Conservation (phyloP, 2,329 filamentous ascomycete species). For the Bipolaris sorokiniana region DNA sequence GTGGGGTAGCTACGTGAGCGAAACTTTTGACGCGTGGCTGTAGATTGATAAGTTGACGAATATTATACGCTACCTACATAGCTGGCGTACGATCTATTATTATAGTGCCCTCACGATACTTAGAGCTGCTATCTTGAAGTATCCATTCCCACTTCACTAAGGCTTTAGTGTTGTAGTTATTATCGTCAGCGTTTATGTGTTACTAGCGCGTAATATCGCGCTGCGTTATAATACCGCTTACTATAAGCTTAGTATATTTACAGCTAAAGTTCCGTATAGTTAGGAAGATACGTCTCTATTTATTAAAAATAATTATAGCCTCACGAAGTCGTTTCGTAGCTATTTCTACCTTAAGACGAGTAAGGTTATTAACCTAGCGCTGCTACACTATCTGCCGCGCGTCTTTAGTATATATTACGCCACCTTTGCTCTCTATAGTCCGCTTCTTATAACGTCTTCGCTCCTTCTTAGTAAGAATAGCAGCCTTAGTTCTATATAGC, state of each 20-base stretch:
- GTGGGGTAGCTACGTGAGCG: no score
- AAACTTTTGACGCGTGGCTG: no score
- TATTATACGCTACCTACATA: background rate
- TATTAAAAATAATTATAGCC: background rate
- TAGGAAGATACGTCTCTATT: background rate
- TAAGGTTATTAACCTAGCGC: background rate
- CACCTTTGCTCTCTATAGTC: background rate
- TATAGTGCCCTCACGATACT: background rate
- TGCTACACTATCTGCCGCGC: background rate
- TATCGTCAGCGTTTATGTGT: background rate
- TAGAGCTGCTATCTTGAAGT: background rate
- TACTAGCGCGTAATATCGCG: background rate
- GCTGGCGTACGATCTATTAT: background rate
- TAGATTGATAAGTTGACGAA: background rate
- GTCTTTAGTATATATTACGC: background rate
- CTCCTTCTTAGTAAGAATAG: background rate
- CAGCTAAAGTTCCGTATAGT: background rate
- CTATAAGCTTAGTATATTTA: background rate
- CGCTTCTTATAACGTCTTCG: background rate
- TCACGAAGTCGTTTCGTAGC: background rate
- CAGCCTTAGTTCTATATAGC: no score
- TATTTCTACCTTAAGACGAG: background rate
- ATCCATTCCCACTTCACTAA: background rate
- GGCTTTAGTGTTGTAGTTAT: background rate
- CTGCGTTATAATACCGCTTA: background rate